Conservation (phyloP, 2,329 filamentous ascomycete genomes). For the Curvularia hawaiiensis region DNA sequence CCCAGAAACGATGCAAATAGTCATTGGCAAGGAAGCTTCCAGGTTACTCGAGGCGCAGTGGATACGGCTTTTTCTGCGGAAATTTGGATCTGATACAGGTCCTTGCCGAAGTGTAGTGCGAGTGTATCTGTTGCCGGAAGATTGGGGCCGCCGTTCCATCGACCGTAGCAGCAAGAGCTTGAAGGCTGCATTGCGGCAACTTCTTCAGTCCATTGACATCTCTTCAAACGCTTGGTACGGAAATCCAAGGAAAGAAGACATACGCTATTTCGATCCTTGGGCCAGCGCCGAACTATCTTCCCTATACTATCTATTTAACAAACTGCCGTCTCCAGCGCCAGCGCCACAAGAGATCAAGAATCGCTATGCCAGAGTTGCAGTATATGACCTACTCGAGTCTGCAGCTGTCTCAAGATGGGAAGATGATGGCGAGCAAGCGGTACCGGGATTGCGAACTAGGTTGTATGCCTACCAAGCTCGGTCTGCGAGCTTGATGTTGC, state of each 20-base stretch:
- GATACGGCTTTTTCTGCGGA: conserved; percentile 39
- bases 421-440: conserved; percentile 29
- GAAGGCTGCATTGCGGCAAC: conserved; percentile 51
- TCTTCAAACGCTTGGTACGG: conserved; percentile 63
- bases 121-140: conserved; percentile 69
- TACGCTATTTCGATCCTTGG: conserved; percentile 47
- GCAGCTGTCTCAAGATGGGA: conserved; percentile 39
- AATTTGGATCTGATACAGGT: neutral
- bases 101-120: conserved; percentile 48
- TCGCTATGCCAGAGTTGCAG: conserved; percentile 57
- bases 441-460: conserved; percentile 65
- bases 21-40: conserved; percentile 33
- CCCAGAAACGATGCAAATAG: conserved; percentile 25
- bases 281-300: conserved; percentile 56
- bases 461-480: conserved; percentile 81
- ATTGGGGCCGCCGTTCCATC: conserved; percentile 62
- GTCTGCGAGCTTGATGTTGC: conserved; percentile 82
- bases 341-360: conserved; percentile 56
- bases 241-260: conserved; percentile 20
- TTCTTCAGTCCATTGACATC: conserved; percentile 63
- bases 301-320: conserved; percentile 75
- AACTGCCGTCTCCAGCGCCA: conserved; percentile 70
- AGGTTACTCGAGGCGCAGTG: conserved; percentile 42
- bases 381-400: conserved; percentile 60
- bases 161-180: conserved; percentile 55